Evolutionary conservation across 352 stramenopile species (phyloP), one percentile per base, ranked within the genome.

Genomic region (Aphanomyces astaci): DNA sequence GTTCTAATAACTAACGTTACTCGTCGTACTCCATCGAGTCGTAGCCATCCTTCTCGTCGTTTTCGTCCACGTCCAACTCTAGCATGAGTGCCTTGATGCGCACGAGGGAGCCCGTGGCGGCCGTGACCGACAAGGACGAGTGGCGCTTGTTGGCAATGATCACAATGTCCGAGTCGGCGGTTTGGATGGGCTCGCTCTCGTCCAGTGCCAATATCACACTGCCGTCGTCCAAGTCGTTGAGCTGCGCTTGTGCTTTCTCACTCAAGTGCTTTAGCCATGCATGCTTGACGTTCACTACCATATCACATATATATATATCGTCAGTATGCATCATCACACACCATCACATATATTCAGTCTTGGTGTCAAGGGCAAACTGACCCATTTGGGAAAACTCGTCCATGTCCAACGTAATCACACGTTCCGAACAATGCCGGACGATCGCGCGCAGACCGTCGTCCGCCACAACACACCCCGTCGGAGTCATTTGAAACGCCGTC

Each of bases 131-230:
- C 74, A 88, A 89, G 46, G 84, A 92, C 46, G 78, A 90, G 72
- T 90, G 79, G 55, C 84, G 81, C 69, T 90, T 92, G 22, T 72
- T 73, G 24, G 78, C 78, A 1, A 82, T 73, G 24, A 92, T 64
- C 66, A 84, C 73, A 32, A 92, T 80, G 54, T 92, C 84, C 54
- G 76, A 76, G 64, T 92, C 84, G 7, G 75, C 78, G 3, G 84
- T 92, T 63, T 92, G 84, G 2, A 86, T 74, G 2, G 84, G 84
- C 69, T 92, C 82, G 79, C 88, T 89, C 64, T 92, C 84, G 72
- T 92, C 82, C 46, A 92, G 70, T n/a, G 78, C 76, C 19, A 92
- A 75, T 13, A 79, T 76, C 39, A 92, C 59, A 54, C 77, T 88
- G 13, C 84, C 84, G 25, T 92, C 82, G 1, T 62, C 64, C 69